Evolutionary conservation across 2,329 filamentous ascomycete genomes (phyloP).

Genomic region (Botryotinia convoluta): DNA sequence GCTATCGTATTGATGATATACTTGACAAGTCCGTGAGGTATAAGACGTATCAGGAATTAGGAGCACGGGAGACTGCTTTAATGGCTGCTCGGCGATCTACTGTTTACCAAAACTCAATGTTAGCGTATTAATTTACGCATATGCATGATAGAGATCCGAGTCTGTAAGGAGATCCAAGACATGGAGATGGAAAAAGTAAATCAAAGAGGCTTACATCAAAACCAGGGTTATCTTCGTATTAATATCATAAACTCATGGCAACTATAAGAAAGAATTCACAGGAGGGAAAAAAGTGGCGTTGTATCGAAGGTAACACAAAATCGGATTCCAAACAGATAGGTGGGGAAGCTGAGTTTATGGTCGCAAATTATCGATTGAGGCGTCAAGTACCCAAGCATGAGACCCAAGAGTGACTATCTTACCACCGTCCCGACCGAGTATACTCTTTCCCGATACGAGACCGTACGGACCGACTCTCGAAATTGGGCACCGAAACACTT

Average conservation of each 20-base stretch:
- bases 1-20: constrained; percentile 37
- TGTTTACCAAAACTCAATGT: background rate
- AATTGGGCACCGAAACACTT: background rate
- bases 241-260: constrained; percentile 1
- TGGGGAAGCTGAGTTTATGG: constrained; percentile 17
- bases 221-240: constrained; percentile 10
- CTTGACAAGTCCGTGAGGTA: constrained; percentile 18
- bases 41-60: constrained; percentile 24
- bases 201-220: constrained; percentile 10
- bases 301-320: background rate
- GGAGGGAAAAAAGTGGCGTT: constrained; percentile 11
- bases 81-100: background rate
- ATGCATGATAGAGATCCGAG: constrained; percentile 1
- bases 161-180: constrained; percentile 25
- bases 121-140: constrained; percentile 4
- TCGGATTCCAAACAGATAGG: background rate
- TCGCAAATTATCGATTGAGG: constrained; percentile 19
- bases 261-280: background rate
- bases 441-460: constrained; percentile 2
- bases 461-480: constrained; percentile 10
- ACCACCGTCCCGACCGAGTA: constrained; percentile 1
- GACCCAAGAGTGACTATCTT: constrained; percentile 12
- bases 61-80: constrained; percentile 13
- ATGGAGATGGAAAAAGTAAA: constrained; percentile 25
- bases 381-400: constrained; percentile 11